Conservation (phyloP, 164 flowering plant genomes). For the Vitis cinerea region DNA sequence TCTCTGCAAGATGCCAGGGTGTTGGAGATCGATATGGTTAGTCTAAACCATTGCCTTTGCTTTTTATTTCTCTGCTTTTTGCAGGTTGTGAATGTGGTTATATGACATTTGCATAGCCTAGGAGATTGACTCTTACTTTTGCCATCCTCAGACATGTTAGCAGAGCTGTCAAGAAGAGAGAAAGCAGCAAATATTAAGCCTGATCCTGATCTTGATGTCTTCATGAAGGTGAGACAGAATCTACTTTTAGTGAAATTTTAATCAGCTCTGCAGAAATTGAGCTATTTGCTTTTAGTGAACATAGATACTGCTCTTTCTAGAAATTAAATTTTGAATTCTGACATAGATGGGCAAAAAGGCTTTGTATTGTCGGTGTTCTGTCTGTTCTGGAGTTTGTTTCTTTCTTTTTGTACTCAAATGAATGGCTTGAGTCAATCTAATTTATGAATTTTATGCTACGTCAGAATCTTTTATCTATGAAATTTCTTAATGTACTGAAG, state of each 20-base stretch:
- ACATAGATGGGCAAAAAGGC: no score
- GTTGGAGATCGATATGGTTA: slow-evolving; percentile 54
- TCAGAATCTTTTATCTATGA: no score
- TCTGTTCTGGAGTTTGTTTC: not conserved
- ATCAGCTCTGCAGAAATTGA: no score
- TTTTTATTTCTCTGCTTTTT: not conserved
- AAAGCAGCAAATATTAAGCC: slow-evolving; percentile 53
- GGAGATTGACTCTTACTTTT: no score
- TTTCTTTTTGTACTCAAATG: not conserved
- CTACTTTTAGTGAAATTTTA: no score
- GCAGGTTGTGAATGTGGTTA: no score
- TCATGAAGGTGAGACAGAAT: slow-evolving; percentile 44
- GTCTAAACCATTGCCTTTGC: not conserved
- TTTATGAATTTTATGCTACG: no score
- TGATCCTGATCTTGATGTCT: slow-evolving; percentile 57
- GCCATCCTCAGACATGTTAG: slow-evolving; percentile 38
- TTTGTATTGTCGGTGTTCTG: no score
- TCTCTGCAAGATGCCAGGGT: slow-evolving; percentile 62
- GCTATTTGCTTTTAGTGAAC: no score
- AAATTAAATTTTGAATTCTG: not conserved
- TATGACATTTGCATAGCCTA: no score
- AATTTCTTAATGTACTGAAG: no score
- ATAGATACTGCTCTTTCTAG: not conserved
- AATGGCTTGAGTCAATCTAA: no score
- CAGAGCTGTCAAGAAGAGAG: slow-evolving; percentile 52